These are phyloP conservation scores for Geranium brycei DNA, from an alignment of 345 rosid genomes.

Conservation along the genomic window DNA sequence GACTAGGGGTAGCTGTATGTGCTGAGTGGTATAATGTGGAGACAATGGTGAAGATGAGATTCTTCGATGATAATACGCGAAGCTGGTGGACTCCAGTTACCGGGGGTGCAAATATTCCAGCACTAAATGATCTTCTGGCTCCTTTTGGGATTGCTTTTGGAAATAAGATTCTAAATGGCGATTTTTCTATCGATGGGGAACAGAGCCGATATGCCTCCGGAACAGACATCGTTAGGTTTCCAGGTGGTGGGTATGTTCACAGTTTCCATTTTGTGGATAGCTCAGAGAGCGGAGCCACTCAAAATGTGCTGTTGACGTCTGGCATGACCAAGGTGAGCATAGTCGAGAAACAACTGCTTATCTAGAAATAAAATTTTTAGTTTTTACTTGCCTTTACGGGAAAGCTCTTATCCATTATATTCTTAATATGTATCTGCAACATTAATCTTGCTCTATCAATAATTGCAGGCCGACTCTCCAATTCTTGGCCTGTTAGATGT, in stretches of 20 bases:
- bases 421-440: neutral
- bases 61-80: constrained; percentile 91
- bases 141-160: constrained; percentile 99
- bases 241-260: constrained; percentile 74
- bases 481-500: constrained; percentile 73
- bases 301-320: constrained; percentile 48
- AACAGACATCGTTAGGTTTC: constrained; percentile 84
- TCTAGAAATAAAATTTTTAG: neutral
- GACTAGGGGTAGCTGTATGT: constrained; percentile 77
- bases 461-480: constrained; percentile 63
- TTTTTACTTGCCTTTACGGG: neutral
- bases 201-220: constrained; percentile 99
- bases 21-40: constrained; percentile 98
- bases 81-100: constrained; percentile 99
- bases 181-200: constrained; percentile 78
- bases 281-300: constrained; percentile 95
- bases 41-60: constrained; percentile 97
- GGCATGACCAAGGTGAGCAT: constrained; percentile 45
- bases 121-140: constrained; percentile 76
- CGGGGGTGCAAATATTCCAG: constrained; percentile 96
- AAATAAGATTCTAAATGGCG: constrained; percentile 87
- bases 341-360: neutral
- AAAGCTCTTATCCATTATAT: neutral
- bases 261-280: constrained; percentile 82
- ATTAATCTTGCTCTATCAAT: constrained; percentile 6